A percentile compares a stretch with the other conserved stretches of the same genome.
phyloP scores from a whole-genome alignment of 2,329 filamentous ascomycete genomes.

The Talaromyces sp. region DNA sequence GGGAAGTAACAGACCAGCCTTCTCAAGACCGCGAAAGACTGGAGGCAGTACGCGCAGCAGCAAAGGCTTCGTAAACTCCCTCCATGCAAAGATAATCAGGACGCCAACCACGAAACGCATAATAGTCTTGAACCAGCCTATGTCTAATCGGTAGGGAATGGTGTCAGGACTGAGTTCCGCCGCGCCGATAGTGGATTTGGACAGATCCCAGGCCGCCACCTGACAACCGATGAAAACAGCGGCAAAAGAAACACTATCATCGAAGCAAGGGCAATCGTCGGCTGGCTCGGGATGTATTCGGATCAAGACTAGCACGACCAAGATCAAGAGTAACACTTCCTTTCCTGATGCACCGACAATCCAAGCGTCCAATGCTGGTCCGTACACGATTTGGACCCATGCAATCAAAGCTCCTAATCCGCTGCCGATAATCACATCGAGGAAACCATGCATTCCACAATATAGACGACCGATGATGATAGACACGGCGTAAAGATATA shows the following conservation, averaged over 20 bases:
- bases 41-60: slow-evolving; percentile 77
- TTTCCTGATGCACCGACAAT: slow-evolving; percentile 64
- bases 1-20: slow-evolving; percentile 74
- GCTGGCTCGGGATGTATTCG: slow-evolving; percentile 92
- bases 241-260: slow-evolving; percentile 91
- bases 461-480: slow-evolving; percentile 91
- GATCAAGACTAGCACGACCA: slow-evolving; percentile 72
- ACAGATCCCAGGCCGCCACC: slow-evolving; percentile 79
- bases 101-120: slow-evolving; percentile 76
- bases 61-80: slow-evolving; percentile 81
- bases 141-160: slow-evolving; percentile 63
- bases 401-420: slow-evolving; percentile 68
- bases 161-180: slow-evolving; percentile 56
- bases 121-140: slow-evolving; percentile 65
- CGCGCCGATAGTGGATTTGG: slow-evolving; percentile 56
- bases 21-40: slow-evolving; percentile 81
- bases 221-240: slow-evolving; percentile 85
- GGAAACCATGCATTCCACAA: slow-evolving; percentile 97
- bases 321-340: slow-evolving; percentile 62
- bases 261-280: slow-evolving; percentile 95
- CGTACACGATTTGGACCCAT: slow-evolving; percentile 55
- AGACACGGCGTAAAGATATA: slow-evolving; percentile 82
- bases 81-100: slow-evolving; percentile 81
- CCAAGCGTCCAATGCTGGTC: slow-evolving; percentile 65
- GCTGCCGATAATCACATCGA: slow-evolving; percentile 82